Evolutionary conservation across 306 rosid genomes (phyloP), one percentile per base, ranked within the genome.

Genomic region (Dicorynia guianensis): DNA sequence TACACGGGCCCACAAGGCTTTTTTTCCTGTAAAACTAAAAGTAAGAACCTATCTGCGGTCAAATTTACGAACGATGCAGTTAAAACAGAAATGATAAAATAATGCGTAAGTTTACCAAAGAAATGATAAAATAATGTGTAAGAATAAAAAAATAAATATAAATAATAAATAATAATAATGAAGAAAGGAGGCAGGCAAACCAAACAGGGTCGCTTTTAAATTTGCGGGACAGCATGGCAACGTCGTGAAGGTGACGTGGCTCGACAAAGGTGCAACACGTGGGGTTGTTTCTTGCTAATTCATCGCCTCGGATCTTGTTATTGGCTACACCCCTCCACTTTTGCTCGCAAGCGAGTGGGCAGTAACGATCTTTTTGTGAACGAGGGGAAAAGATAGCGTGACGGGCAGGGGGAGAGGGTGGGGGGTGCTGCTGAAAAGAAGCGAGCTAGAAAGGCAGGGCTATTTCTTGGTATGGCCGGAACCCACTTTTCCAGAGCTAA

Each of bases 1-100:
- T 76, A 49, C 34, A 1, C 69, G 78, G 93, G 89, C 88, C 97
- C 87, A 85, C 83, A 4, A 5, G 47, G 72, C n/a, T 60, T 67
- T 57, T 7, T 46, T 42, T 59, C 65, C 18, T 11, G 3, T 55
- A 50, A 61, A 36, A 5, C 34, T 20, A 53, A 3, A 17, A 9
- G 30, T 25, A 7, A 33, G 30, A 4, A 25, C 49, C 67, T 73
- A 67, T 72, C 60, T 78, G 14, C 67, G 34, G 82, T 86, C 82
- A 85, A 82, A 63, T 67, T 74, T 56, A 74, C 82, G 42, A 70
- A 74, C 82, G 42, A 70, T 60, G 43, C 85, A 55, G 84, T 74
- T 71, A 67, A 67, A 69, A 61, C 35, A 34, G 0, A 14, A 10
- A 17, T 25, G n/a, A 35, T 14, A 30, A 55, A 40, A 7, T 20